A percentile compares a stretch with the other conserved stretches of the same genome.
These are phyloP conservation scores for Pneumocystis murina DNA, from an alignment of 1,139 yeast species.

Conservation along the genomic window DNA sequence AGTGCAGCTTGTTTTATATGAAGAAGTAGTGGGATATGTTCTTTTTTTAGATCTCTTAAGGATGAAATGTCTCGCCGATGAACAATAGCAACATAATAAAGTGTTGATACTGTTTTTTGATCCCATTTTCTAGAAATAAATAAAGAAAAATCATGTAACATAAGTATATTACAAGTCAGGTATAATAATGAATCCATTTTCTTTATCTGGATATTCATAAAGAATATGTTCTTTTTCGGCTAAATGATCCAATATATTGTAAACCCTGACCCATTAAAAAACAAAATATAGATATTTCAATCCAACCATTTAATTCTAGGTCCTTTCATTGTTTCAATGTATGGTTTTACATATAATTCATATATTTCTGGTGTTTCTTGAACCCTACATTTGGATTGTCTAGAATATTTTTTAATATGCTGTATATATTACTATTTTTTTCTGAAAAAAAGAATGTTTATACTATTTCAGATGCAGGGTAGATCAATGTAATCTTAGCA, in stretches of 20 bases:
- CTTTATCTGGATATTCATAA: conserved; percentile 42
- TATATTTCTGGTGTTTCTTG: conserved; percentile 74
- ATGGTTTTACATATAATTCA: conserved; percentile 47
- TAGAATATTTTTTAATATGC: conserved; percentile 61
- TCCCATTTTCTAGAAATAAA: conserved; percentile 79
- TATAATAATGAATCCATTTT: conserved; percentile 33
- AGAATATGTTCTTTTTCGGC: conserved; percentile 73
- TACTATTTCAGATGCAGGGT: conserved; percentile 64
- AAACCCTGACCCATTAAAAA: conserved; percentile 29
- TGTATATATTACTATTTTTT: conserved; percentile 16
- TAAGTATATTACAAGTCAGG: conserved; percentile 25
- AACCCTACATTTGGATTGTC: conserved; percentile 44
- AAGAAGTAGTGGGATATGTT: conserved; percentile 45
- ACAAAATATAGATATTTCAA: not conserved
- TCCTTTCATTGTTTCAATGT: conserved; percentile 62
- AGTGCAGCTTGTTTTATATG: conserved; percentile 33
- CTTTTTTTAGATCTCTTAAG: conserved; percentile 52
- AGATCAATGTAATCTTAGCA: conserved; percentile 61
- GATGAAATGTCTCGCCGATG: conserved; percentile 56
- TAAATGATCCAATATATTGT: conserved; percentile 65
- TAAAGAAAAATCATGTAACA: conserved; percentile 32
- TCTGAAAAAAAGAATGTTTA: not conserved
- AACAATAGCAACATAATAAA: conserved; percentile 70
- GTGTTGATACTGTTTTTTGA: conserved; percentile 46
- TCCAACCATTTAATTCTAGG: conserved; percentile 58